Evolutionary conservation across 495 filamentous ascomycete genomes (phyloP).

Genomic region (Neurospora tetrasperma): DNA sequence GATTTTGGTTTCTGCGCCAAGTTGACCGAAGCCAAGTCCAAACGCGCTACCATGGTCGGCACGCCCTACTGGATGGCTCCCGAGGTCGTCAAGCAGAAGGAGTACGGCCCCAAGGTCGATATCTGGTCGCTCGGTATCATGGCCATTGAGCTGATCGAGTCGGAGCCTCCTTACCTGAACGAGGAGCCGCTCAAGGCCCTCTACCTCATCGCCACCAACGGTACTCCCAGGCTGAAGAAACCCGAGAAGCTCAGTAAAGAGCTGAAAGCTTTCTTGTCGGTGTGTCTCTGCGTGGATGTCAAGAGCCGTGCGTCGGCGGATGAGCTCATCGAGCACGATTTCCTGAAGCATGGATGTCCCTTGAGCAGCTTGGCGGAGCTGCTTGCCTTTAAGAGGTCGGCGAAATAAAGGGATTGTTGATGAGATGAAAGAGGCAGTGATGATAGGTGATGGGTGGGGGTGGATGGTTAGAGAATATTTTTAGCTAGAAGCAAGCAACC

Average conservation of each 20-base stretch:
- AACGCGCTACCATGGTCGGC: conserved; percentile 97
- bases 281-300: conserved; percentile 93
- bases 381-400: conserved; percentile 59
- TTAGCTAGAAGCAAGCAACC: not conserved
- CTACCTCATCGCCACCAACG: conserved; percentile 95
- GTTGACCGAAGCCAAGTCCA: conserved; percentile 90
- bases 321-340: conserved; percentile 74
- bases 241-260: conserved; percentile 94
- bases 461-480: not conserved
- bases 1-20: conserved; percentile 99
- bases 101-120: conserved; percentile 96
- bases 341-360: conserved; percentile 69
- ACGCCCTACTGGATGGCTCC: conserved; percentile 99
- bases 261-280: conserved; percentile 87
- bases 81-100: conserved; percentile 98
- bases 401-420: conserved; percentile 28
- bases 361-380: conserved; percentile 73
- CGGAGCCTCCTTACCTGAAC: conserved; percentile 93
- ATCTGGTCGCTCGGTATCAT: conserved; percentile 99
- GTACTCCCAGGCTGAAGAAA: conserved; percentile 93
- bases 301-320: conserved; percentile 84
- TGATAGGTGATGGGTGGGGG: not conserved
- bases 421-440: not conserved
- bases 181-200: conserved; percentile 96
- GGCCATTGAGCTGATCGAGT: conserved; percentile 99